Conservation (phyloP, 495 filamentous ascomycete species). For the Usnea hakonensis region DNA sequence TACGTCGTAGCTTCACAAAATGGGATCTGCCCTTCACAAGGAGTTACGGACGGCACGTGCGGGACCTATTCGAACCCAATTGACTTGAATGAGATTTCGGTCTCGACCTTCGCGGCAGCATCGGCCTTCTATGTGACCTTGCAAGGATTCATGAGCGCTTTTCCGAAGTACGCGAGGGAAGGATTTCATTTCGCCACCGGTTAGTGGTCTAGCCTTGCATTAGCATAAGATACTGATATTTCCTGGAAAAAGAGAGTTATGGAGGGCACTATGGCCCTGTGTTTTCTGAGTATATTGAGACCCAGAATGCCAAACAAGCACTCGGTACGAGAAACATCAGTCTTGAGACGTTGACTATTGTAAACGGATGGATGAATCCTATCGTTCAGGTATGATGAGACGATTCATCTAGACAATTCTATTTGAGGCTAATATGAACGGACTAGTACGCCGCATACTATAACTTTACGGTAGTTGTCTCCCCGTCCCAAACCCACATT, state of each 20-base stretch:
- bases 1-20: not conserved
- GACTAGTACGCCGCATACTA: no score
- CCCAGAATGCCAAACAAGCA: slow-evolving; percentile 49
- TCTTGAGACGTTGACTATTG: slow-evolving; percentile 38
- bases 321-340: slow-evolving; percentile 46
- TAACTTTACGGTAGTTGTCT: no score
- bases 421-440: no score
- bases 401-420: slow-evolving; percentile 31
- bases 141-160: slow-evolving; percentile 37
- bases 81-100: not conserved
- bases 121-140: slow-evolving; percentile 40
- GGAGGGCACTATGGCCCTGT: slow-evolving; percentile 43
- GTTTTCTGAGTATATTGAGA: slow-evolving; percentile 54
- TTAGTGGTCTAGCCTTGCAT: slow-evolving; percentile 25
- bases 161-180: slow-evolving; percentile 35
- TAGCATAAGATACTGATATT: slow-evolving; percentile 39
- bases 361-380: no score
- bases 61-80: not conserved
- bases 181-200: slow-evolving; percentile 23
- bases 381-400: no score
- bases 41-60: not conserved
- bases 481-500: no score
- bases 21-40: not conserved
- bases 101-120: not conserved
- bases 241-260: slow-evolving; percentile 49